Evolutionary conservation across 2,329 filamentous ascomycete genomes (phyloP), one percentile per base, ranked within the genome.

Genomic region (Colletotrichum limetticola): DNA sequence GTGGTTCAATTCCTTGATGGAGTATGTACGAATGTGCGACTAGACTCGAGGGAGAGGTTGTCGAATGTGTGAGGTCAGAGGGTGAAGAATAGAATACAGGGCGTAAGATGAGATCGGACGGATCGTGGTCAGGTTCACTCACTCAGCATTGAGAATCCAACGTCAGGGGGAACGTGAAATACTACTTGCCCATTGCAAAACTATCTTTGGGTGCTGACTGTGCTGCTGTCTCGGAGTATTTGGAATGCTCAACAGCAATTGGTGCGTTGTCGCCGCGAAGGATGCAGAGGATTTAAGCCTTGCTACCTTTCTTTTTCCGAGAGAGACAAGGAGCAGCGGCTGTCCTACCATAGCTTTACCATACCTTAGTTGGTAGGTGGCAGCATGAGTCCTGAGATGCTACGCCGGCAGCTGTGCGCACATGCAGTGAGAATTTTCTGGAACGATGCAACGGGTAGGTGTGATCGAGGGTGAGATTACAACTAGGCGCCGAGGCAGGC

Each of bases 1-100:
- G 78, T 4, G 78, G 78, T 1, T 64, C 67, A 46, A 22, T 72
- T 55, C 70, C 70, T 3, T 72, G 32, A 28, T 7, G 4, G 9
- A n/a, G 19, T 32, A 22, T 4, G 26, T 55, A 11, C 24, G 24
- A 16, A 22, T 4, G 26, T 55, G 11, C 5, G 24, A 16, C 49
- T 32, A 9, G 16, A 22, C 6, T 7, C n/a, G 30, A 49, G 42
- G 7, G 19, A n/a, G 19, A 49, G 8, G 19, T 9, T 49, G 19
- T 7, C 3, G 19, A 8, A n/a, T 22, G 19, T 9, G 16, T 19
- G 19, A 49, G 19, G 19, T 9, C 42, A 9, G 42, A 49, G 19
- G 19, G 9, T 8, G 19, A n/a, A 7, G 42, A n/a, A 22, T 22
- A n/a, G 42, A 11, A 4, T 22, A 11, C 42, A 19, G 42, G 8